Evolutionary conservation across 139 green algal species (phyloP).

Genomic region (Microglena sp.): DNA sequence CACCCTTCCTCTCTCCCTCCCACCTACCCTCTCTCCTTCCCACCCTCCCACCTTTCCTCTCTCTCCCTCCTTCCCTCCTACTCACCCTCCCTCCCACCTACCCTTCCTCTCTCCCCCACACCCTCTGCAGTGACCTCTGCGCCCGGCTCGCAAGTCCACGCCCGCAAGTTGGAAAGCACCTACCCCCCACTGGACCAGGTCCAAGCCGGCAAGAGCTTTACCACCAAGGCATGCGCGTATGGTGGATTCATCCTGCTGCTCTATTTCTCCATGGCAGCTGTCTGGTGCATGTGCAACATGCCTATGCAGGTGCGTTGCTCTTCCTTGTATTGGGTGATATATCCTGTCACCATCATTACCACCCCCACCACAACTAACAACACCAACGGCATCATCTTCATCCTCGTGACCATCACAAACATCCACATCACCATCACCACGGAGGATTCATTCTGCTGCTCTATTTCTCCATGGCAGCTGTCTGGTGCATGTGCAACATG

Average conservation of each 20-base stretch:
- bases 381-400: neutral
- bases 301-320: conserved; percentile 13
- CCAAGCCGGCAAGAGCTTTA: conserved; percentile 15
- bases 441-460: conserved; percentile 36
- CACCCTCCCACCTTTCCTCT: neutral
- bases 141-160: neutral
- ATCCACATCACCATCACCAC: too few relatives aligned
- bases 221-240: conserved; percentile 29
- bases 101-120: too few relatives aligned
- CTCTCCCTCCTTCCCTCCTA: neutral
- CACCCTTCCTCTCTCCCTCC: too few relatives aligned
- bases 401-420: too few relatives aligned
- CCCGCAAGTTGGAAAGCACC: neutral
- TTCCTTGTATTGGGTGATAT: neutral
- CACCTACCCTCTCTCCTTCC: neutral
- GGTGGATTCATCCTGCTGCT: conserved; percentile 36
- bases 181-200: conserved; percentile 6
- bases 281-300: conserved; percentile 45
- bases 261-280: conserved; percentile 24
- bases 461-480: conserved; percentile 24
- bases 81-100: neutral
- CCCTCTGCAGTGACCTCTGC: neutral
- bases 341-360: conserved; percentile 11
- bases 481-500: conserved; percentile 45
- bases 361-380: too few relatives aligned